These are phyloP conservation scores for Starmerella floricola DNA, from an alignment of 805 yeast genomes.

Conservation along the genomic window DNA sequence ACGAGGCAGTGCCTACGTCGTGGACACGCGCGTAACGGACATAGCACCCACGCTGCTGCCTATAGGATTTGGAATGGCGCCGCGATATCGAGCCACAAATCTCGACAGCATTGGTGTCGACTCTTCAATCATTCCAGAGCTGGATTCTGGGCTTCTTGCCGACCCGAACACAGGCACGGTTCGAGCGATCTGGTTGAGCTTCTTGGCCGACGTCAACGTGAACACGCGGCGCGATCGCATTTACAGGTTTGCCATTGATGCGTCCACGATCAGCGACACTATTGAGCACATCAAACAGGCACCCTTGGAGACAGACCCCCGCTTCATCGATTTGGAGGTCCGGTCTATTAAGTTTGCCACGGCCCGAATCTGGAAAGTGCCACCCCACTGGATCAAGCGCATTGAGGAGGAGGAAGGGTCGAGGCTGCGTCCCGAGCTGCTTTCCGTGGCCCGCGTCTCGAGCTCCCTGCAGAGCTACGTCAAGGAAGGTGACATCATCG, in stretches of 20 bases:
- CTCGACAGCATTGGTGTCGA: conserved; percentile 67
- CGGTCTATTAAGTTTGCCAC: conserved; percentile 52
- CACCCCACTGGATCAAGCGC: conserved; percentile 65
- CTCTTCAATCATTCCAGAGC: conserved; percentile 56
- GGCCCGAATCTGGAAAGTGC: conserved; percentile 78
- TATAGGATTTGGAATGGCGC: conserved; percentile 45
- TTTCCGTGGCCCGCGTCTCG: conserved; percentile 58
- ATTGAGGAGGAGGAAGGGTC: conserved; percentile 54
- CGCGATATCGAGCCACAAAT: conserved; percentile 77
- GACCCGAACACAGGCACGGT: conserved; percentile 60
- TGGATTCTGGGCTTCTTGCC: conserved; percentile 63
- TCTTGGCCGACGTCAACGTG: conserved; percentile 54
- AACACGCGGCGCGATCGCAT: conserved; percentile 49
- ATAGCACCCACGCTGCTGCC: conserved; percentile 65
- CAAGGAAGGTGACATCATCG: conserved; percentile 59
- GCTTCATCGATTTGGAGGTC: conserved; percentile 72
- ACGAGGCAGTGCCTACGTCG: conserved; percentile 54
- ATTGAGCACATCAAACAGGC: conserved; percentile 41
- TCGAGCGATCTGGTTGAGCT: conserved; percentile 76
- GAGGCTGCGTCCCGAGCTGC: conserved; percentile 49
- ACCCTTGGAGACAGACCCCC: conserved; percentile 27
- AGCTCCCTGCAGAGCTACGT: conserved; percentile 29
- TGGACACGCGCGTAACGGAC: conserved; percentile 67
- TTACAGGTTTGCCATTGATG: conserved; percentile 66
- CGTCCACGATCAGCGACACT: conserved; percentile 48